Percentiles rank a stretch among this genome's conserved stretches.
Evolutionary conservation across 148 eudicot species (phyloP).

Genomic region (Diospyros kaki): DNA sequence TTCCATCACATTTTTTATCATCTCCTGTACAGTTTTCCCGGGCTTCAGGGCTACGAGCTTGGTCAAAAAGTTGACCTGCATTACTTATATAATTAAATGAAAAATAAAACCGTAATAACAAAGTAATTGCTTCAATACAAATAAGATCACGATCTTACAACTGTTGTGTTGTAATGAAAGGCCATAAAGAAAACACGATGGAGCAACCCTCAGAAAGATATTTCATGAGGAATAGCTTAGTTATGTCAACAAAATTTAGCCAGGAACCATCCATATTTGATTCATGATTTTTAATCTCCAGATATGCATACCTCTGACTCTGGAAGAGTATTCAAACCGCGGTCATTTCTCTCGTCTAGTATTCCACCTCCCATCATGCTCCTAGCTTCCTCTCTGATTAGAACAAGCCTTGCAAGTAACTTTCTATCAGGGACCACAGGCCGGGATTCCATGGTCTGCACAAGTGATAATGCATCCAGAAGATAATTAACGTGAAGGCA

Average conservation of each 20-base stretch:
- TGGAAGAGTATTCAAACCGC: slow-evolving; percentile 85
- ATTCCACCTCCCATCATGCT: slow-evolving; percentile 99
- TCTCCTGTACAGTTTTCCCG: slow-evolving; percentile 72
- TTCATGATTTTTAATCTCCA: background rate
- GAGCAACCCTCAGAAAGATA: background rate
- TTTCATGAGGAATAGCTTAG: background rate
- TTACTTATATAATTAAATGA: background rate
- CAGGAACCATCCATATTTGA: background rate
- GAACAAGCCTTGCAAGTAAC: slow-evolving; percentile 93
- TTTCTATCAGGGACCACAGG: slow-evolving; percentile 86
- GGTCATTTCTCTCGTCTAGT: slow-evolving; percentile 91
- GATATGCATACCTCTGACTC: slow-evolving; percentile 71
- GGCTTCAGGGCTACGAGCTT: slow-evolving; percentile 86
- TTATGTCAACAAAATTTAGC: slow-evolving; percentile 1
- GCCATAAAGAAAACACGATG: background rate
- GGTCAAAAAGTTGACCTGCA: slow-evolving; percentile 87
- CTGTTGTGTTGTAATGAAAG: background rate
- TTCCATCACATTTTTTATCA: slow-evolving; percentile 89
- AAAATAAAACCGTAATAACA: no score
- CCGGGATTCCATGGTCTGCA: slow-evolving; percentile 92
- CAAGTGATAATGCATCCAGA: slow-evolving; percentile 8
- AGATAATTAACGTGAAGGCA: background rate
- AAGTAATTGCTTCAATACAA: no score
- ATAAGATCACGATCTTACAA: no score
- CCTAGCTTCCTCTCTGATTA: slow-evolving; percentile 97